These are phyloP conservation scores for Tricholoma sp. DNA, from an alignment of 768 basidiomycete species.

Conservation along the genomic window DNA sequence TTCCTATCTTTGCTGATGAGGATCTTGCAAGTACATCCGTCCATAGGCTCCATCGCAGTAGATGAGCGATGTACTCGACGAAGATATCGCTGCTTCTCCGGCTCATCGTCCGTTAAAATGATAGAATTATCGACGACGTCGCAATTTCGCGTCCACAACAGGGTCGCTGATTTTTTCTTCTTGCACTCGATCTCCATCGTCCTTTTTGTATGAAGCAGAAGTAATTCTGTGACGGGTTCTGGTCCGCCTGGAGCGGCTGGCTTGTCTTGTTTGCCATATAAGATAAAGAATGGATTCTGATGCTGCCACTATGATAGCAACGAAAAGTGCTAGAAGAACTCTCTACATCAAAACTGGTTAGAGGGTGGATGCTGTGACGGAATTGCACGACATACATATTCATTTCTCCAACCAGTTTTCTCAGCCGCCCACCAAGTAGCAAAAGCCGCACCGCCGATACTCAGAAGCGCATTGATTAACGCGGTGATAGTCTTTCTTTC, in stretches of 20 bases:
- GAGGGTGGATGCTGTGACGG: constrained; percentile 6
- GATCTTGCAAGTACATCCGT: constrained; percentile 41
- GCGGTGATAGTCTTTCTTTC: constrained; percentile 67
- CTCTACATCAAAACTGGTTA: constrained; percentile 32
- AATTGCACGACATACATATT: constrained; percentile 56
- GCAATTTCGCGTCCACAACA: constrained; percentile 17
- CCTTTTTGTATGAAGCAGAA: constrained; percentile 32
- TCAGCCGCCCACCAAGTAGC: constrained; percentile 74
- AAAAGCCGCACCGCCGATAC: constrained; percentile 58
- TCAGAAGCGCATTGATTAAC: constrained; percentile 66
- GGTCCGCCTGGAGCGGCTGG: constrained; percentile 12
- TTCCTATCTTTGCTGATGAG: constrained; percentile 65
- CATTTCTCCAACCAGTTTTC: constrained; percentile 56
- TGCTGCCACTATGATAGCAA: constrained; percentile 60
- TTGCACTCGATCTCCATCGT: constrained; percentile 19
- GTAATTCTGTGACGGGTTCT: constrained; percentile 12
- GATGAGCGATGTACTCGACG: background rate
- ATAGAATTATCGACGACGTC: constrained; percentile 24
- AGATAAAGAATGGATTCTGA: constrained; percentile 67
- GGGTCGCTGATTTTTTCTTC: constrained; percentile 7
- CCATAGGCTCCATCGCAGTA: background rate
- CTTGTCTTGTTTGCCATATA: constrained; percentile 60
- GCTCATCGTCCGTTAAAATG: background rate
- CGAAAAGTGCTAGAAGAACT: constrained; percentile 56
- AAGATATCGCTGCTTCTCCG: background rate